Conservation (phyloP, 495 filamentous ascomycete species). For the Thozetella sp. region DNA sequence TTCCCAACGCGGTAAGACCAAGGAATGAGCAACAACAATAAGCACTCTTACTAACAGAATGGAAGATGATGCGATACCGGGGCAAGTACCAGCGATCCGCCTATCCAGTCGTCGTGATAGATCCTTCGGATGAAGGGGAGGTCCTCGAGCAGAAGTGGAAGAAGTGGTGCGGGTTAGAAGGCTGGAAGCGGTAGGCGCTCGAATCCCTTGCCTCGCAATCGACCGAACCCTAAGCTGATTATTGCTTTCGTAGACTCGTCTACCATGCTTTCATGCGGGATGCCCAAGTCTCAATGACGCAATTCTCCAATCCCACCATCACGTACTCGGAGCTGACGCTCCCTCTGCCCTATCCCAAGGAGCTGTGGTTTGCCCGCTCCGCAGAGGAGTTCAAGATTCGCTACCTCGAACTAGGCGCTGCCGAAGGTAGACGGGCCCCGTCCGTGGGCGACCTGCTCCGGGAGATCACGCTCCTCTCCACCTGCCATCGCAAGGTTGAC, state of each 20-base stretch:
- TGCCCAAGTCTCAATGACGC: constrained; percentile 57
- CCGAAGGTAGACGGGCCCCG: constrained; percentile 35
- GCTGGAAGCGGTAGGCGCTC: constrained; percentile 48
- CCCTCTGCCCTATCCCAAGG: constrained; percentile 53
- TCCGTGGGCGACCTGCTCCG: constrained; percentile 53
- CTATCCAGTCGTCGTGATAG: constrained; percentile 44
- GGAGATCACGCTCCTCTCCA: constrained; percentile 45
- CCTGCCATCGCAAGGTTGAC: constrained; percentile 46
- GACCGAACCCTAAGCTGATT: background rate
- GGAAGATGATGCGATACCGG: constrained; percentile 45
- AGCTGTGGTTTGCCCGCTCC: constrained; percentile 57
- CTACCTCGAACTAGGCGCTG: constrained; percentile 32
- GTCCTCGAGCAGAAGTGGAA: constrained; percentile 59
- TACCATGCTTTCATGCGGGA: constrained; percentile 61
- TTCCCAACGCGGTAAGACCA: background rate
- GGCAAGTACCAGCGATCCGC: constrained; percentile 44
- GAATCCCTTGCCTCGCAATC: background rate
- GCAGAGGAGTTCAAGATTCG: constrained; percentile 59
- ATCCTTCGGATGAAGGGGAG: constrained; percentile 44
- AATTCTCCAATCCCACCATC: constrained; percentile 57
- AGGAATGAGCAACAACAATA: background rate
- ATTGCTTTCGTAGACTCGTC: constrained; percentile 42
- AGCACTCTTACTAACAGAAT: constrained; percentile 4
- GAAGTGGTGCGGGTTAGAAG: constrained; percentile 56
- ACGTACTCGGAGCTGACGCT: constrained; percentile 66